Evolutionary conservation across 2,329 filamentous ascomycete genomes (phyloP), one percentile per base, ranked within the genome.

Genomic region (Colletotrichum tropicicola): DNA sequence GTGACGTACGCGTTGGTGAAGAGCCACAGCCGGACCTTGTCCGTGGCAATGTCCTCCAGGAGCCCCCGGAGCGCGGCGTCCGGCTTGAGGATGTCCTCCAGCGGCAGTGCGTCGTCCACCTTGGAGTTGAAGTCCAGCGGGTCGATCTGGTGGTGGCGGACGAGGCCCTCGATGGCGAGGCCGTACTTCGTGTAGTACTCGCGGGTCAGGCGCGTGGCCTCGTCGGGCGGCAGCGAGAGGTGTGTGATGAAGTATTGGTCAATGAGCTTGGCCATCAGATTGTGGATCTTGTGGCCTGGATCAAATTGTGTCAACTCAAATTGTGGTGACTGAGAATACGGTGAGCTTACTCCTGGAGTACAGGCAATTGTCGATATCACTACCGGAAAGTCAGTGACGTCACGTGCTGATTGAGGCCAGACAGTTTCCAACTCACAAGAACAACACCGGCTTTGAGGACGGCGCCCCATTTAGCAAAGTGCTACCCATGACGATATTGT

Each of bases 311-410:
- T 41, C 1, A 59, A 27, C 8, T 35, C 3, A 41, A 17, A 2
- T n/a, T 3, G 3, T 6, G 3, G 6, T 6, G 2, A 1, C 4
- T 12, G 8, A 6, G n/a, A 75, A 85, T 78, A n/a, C n/a, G n/a
- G n/a, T 74, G 4, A 17, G 48, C 60, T 64, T 12, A 93, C 92
- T 94, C 79, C 91, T 94, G 0, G 94, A 89, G 74, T 98, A 98
- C 56, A 98, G 88, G 79, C 97, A 99, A 75, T 99, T 99, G 84
- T 99, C 96, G 74, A 99, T 98, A 75, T 99, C 96, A 74, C 98
- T 98, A 78, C 8, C n/a, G 17, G 7, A 21, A 25, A 35, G n/a
- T 47, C 23, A 66, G 64, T 25, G 15, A 59, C 12, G 17, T 12
- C 19, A 25, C 8, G n/a, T 27, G 2, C 6, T 28, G n/a, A 19